Evolutionary conservation across 2,329 filamentous ascomycete genomes (phyloP).

Genomic region (Didymellaceae sp.): DNA sequence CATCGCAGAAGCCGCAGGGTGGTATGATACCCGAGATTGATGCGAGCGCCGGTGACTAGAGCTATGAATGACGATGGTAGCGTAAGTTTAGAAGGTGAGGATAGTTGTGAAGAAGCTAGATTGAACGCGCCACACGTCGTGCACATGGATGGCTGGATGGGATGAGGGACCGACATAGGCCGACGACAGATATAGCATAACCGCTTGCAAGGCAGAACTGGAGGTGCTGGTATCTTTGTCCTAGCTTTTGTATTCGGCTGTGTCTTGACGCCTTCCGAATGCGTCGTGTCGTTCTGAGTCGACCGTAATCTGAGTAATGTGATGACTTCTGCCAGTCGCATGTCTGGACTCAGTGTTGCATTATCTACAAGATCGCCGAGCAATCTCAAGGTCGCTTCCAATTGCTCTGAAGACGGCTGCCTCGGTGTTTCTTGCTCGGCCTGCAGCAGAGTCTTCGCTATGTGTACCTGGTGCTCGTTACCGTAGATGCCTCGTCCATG

Average conservation of each 20-base stretch:
- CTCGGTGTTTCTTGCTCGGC: too few species aligned
- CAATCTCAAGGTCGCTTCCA: too few species aligned
- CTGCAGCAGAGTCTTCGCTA: not conserved
- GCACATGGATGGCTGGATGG: not conserved
- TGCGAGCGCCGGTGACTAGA: slow-evolving; percentile 19
- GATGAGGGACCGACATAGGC: not conserved
- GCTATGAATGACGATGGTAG: slow-evolving; percentile 9
- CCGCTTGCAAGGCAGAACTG: not conserved
- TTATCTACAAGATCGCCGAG: too few species aligned
- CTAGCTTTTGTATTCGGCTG: not conserved
- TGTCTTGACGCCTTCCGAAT: not conserved
- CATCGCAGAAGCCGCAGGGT: slow-evolving; percentile 18
- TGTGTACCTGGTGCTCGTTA: not conserved
- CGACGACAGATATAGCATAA: slow-evolving; percentile 1
- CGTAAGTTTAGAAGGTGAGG: not conserved
- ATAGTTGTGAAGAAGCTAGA: not conserved
- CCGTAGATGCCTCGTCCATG: not conserved
- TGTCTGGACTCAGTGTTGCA: too few species aligned
- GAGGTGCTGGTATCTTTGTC: not conserved
- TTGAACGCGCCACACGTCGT: not conserved
- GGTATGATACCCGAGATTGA: slow-evolving; percentile 23
- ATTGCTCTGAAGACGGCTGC: too few species aligned
- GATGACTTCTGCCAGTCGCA: too few species aligned
- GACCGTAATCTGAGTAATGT: too few species aligned
- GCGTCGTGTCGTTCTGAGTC: too few species aligned